Evolutionary conservation across 371 early-diverging fungal species (phyloP).

Genomic region (Lichtheimia hyalospora): DNA sequence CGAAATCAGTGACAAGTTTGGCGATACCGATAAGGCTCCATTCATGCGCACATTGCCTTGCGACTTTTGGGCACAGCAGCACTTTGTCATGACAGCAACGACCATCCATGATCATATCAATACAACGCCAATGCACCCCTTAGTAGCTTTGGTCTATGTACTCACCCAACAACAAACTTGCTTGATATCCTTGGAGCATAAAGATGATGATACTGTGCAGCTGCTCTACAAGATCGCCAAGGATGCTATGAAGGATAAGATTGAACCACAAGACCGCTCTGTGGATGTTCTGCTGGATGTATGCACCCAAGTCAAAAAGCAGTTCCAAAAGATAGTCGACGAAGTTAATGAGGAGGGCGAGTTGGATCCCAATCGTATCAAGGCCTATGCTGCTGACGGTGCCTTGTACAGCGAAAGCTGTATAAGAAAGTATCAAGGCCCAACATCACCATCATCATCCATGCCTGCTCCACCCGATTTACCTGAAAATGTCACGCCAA

Average conservation of each 20-base stretch:
- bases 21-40: neutral
- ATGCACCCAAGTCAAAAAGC: conserved; percentile 8
- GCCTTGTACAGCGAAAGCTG: neutral
- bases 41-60: neutral
- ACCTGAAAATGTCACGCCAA: neutral
- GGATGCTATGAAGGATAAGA: conserved; percentile 1
- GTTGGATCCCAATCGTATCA: neutral
- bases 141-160: conserved; percentile 8
- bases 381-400: neutral
- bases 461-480: neutral
- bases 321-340: conserved; percentile 5
- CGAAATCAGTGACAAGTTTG: neutral
- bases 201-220: conserved; percentile 10
- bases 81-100: conserved; percentile 1
- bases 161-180: conserved; percentile 4
- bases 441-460: neutral
- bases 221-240: conserved; percentile 6
- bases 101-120: conserved; percentile 4
- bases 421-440: neutral
- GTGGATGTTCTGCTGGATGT: conserved; percentile 5
- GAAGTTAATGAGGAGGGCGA: neutral
- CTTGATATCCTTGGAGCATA: conserved; percentile 3
- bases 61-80: conserved; percentile 4
- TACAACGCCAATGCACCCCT: conserved; percentile 4
- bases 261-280: neutral